These are phyloP conservation scores for Corniculantispora saksenae DNA, from an alignment of 2,329 filamentous ascomycete species.

Conservation along the genomic window DNA sequence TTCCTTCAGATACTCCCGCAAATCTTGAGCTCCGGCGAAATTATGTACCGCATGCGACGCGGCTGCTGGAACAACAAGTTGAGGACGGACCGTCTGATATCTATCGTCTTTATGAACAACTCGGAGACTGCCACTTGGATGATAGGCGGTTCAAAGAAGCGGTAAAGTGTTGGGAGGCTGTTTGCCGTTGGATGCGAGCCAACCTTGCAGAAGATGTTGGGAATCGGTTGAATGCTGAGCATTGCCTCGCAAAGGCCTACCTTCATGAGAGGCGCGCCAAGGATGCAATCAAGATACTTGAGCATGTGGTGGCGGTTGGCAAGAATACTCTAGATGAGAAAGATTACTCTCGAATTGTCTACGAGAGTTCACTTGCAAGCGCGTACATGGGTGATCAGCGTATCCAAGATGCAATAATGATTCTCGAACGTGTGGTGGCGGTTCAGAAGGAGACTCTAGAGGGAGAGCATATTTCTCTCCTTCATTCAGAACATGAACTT, in stretches of 20 bases:
- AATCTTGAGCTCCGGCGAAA: background rate
- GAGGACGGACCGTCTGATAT: background rate
- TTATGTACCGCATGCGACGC: background rate
- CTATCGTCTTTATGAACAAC: background rate
- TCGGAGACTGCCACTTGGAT: background rate
- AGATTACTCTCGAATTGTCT: background rate
- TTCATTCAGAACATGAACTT: background rate
- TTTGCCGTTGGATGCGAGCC: background rate
- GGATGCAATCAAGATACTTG: background rate
- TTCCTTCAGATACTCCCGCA: background rate
- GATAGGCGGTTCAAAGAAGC: background rate
- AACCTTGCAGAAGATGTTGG: background rate
- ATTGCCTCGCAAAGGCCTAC: background rate
- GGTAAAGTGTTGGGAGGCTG: background rate
- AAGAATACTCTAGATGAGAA: background rate
- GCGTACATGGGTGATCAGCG: slow-evolving; percentile 1
- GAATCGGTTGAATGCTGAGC: background rate
- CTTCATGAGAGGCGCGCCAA: background rate
- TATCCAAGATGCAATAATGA: slow-evolving; percentile 1
- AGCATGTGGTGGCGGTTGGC: slow-evolving; percentile 11
- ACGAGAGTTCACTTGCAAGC: slow-evolving; percentile 1
- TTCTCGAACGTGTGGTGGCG: slow-evolving; percentile 10
- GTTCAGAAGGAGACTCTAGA: slow-evolving; percentile 1
- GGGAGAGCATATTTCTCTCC: background rate
- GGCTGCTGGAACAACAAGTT: background rate